Evolutionary conservation across 345 rosid genomes (phyloP).

Genomic region (Heritiera fomes): DNA sequence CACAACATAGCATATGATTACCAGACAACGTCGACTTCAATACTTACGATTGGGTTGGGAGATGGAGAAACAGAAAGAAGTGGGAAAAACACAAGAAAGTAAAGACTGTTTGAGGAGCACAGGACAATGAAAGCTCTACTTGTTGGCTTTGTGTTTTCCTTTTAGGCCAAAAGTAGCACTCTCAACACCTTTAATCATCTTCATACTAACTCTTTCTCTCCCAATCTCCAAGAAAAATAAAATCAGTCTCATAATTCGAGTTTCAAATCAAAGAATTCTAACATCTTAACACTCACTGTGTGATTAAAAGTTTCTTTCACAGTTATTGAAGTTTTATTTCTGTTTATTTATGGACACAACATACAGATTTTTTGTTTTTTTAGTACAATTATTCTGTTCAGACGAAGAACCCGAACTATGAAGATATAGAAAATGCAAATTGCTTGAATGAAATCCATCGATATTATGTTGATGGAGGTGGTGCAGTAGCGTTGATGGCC

Average conservation of each 20-base stretch:
- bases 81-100: neutral
- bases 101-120: neutral
- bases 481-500: constrained; percentile 17
- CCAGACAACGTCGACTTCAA: neutral
- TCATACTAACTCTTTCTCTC: neutral
- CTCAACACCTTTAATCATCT: neutral
- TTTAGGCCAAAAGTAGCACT: neutral
- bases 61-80: neutral
- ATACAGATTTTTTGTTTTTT: too few species aligned
- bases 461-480: neutral
- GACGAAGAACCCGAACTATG: too few species aligned
- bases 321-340: too few species aligned
- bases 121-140: neutral
- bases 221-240: neutral
- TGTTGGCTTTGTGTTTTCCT: neutral
- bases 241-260: neutral
- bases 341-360: too few species aligned
- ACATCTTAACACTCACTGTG: neutral
- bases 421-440: too few species aligned
- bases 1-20: neutral
- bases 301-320: neutral
- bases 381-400: too few species aligned
- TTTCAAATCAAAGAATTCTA: neutral
- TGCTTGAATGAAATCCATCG: too few species aligned
- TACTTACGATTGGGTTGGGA: neutral